Evolutionary conservation across 306 rosid genomes (phyloP), one percentile per base, ranked within the genome.

Genomic region (Prosopis cineraria): DNA sequence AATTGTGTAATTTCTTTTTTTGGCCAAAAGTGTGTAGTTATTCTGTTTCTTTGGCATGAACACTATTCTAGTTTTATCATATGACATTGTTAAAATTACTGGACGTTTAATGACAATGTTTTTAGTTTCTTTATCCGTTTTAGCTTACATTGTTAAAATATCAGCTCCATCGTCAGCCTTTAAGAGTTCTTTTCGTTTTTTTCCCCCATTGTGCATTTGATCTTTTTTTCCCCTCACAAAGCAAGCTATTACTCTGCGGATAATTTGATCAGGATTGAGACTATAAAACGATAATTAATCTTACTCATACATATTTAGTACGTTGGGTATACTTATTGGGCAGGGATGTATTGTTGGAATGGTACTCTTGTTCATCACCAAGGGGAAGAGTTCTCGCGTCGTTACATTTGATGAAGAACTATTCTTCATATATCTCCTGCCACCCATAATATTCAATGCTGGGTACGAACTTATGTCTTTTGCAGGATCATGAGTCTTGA

Each of bases 401-500:
- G 89, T 92, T 48, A 86, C 86, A 5, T 95, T 95, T 40, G 24
- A 82, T 56, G 98, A 95, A 87, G 93, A 92, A 82, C 52, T 92
- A 58, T 95, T 95, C 93, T 95, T 95, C 87, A 86, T 95, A 41
- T 92, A 95, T 87, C 98, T 95, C 47, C 97, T 92, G 80, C 98
- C 98, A 52, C 98, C 98, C 2, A 95, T 95, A 14, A 92, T 92
- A 67, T 95, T 92, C 90, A 95, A 95, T 89, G 98, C 97, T 10
- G 97, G 98, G 98, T 92, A 89, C 76, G 74, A 59, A 16, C 31
- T 45, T 56, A 53, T 79, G 58, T 39, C 79, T 67, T 59, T 19
- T 65, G 12, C 78, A 55, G 25, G 17, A 70, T 53, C 10, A 1
- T 13, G 7, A 17, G 58, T 70, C 90, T 94, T 44, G 31, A 16